A percentile compares a stretch with the other conserved stretches of the same genome.
phyloP scores from a whole-genome alignment of 139 green algal species.

The Coelastrella sp. region DNA sequence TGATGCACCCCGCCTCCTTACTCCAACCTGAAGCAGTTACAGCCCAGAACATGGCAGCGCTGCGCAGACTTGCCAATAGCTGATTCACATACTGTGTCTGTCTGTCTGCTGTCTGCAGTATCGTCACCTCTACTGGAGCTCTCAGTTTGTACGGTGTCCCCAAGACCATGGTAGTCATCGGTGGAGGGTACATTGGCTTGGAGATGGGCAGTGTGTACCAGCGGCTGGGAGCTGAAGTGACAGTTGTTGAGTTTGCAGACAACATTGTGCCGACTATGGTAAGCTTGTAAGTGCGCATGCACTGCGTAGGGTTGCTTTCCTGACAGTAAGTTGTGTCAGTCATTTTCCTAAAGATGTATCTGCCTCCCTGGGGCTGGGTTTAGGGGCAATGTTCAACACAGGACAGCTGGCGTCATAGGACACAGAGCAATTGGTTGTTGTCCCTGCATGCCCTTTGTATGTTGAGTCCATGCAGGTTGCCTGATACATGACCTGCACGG shows the following conservation, averaged over 20 bases:
- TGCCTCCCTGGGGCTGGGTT: too few species aligned
- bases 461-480: too few species aligned
- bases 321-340: neutral
- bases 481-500: too few species aligned
- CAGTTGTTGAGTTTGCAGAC: slow-evolving; percentile 96
- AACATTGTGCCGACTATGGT: slow-evolving; percentile 95
- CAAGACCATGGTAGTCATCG: slow-evolving; percentile 96
- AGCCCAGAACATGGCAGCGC: too few species aligned
- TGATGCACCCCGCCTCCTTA: neutral
- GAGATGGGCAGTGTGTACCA: slow-evolving; percentile 98
- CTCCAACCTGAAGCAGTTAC: neutral
- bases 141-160: slow-evolving; percentile 92
- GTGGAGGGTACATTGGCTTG: slow-evolving; percentile 97
- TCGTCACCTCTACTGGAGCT: slow-evolving; percentile 98
- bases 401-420: too few species aligned
- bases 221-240: slow-evolving; percentile 90
- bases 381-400: too few species aligned
- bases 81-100: neutral
- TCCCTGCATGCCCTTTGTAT: too few species aligned
- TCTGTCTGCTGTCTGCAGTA: slow-evolving; percentile 59
- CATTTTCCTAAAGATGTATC: too few species aligned
- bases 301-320: neutral
- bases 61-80: too few species aligned
- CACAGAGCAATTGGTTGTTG: too few species aligned
- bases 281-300: neutral